A percentile compares a stretch with the other conserved stretches of the same genome.
Evolutionary conservation across 192 early-diverging fungal species (phyloP).

Genomic region (Backusella sp.): DNA sequence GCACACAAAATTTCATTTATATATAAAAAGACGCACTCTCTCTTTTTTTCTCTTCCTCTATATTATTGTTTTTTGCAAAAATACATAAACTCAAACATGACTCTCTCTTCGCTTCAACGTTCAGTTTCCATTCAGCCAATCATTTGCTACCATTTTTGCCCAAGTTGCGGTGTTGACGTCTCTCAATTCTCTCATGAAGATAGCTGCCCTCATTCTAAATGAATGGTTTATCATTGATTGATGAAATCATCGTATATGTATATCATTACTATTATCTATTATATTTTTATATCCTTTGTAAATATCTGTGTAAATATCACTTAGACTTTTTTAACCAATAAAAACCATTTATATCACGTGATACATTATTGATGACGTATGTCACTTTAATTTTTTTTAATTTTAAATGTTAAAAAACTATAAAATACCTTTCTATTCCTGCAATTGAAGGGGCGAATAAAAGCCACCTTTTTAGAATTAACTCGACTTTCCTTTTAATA

Average conservation of each 20-base stretch:
- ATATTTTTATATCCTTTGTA: background rate
- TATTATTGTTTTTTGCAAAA: background rate
- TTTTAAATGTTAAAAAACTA: constrained; percentile 4
- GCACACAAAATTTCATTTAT: background rate
- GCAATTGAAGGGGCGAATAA: constrained; percentile 7
- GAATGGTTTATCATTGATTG: background rate
- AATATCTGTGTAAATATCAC: background rate
- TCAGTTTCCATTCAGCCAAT: background rate
- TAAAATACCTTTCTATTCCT: constrained; percentile 10
- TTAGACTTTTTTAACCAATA: background rate
- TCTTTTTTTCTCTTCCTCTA: background rate
- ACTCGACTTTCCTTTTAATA: constrained; percentile 14
- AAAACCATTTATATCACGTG: background rate
- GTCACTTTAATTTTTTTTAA: background rate
- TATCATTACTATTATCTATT: background rate
- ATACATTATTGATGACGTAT: background rate
- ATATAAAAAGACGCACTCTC: background rate
- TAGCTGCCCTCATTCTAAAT: background rate
- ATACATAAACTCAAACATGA: background rate
- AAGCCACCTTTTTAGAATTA: constrained; percentile 12
- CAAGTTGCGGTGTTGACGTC: constrained; percentile 13
- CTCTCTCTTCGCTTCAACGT: background rate
- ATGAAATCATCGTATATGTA: background rate
- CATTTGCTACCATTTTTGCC: constrained; percentile 6
- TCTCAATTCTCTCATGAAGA: constrained; percentile 17